Evolutionary conservation across 2,329 filamentous ascomycete genomes (phyloP).

Genomic region (Colletotrichum scovillei): DNA sequence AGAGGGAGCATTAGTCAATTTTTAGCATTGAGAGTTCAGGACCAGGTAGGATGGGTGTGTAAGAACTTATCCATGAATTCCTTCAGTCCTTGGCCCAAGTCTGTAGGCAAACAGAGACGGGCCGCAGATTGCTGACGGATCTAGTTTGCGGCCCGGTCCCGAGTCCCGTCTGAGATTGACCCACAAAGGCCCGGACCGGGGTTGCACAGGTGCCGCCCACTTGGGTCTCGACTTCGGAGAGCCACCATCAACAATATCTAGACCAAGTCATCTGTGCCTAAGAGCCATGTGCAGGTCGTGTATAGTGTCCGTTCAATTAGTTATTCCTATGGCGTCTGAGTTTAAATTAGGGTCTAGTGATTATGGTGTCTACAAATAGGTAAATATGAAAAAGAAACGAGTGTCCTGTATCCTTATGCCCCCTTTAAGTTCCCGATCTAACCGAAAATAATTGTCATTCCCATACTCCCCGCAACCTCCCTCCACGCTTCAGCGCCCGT

Average conservation of each 20-base stretch:
- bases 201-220: neutral
- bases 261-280: no score
- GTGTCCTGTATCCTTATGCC: neutral
- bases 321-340: neutral
- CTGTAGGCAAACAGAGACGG: neutral
- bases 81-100: neutral
- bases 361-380: neutral
- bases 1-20: neutral
- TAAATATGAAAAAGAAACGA: neutral
- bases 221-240: neutral
- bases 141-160: neutral
- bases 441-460: slow-evolving; percentile 12
- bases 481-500: neutral
- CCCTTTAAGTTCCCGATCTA: neutral
- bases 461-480: slow-evolving; percentile 9
- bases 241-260: neutral
- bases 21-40: neutral
- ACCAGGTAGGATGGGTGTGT: neutral
- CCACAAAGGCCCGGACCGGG: neutral
- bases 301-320: neutral
- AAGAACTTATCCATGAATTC: neutral
- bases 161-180: neutral
- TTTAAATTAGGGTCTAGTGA: neutral
- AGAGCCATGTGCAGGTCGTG: no score
- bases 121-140: neutral